These are phyloP conservation scores for Plasmodium cynomolgi DNA, from an alignment of 169 alveolate species.

Conservation along the genomic window DNA sequence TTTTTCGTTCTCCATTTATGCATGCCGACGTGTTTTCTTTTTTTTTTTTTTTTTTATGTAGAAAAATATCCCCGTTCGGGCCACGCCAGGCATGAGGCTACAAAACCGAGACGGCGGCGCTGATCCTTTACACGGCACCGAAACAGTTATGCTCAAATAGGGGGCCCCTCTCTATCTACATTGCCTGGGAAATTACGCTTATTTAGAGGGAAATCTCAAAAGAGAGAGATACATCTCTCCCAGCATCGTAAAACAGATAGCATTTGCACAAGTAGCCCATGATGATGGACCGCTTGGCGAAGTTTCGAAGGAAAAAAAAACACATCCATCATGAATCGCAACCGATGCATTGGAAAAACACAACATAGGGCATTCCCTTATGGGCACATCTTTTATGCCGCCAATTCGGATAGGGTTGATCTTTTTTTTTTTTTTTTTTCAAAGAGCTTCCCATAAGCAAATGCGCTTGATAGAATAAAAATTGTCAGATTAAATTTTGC, in stretches of 20 bases:
- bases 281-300: neutral
- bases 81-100: neutral
- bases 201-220: neutral
- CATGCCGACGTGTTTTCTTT: neutral
- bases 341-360: neutral
- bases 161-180: neutral
- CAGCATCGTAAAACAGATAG: neutral
- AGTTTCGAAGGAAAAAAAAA: neutral
- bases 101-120: neutral
- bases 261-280: neutral
- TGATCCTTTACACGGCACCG: neutral
- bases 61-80: neutral
- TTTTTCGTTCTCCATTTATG: neutral
- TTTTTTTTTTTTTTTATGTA: too few species aligned
- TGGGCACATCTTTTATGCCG: neutral
- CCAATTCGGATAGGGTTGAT: neutral
- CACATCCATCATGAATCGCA: neutral
- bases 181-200: neutral
- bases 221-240: neutral
- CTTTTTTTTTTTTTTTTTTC: too few species aligned
- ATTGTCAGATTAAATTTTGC: neutral
- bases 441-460: neutral
- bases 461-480: neutral
- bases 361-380: neutral
- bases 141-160: neutral